Base-by-base conservation (phyloP, 768 basidiomycete genomes). In the Amanita subjunquillea region DNA sequence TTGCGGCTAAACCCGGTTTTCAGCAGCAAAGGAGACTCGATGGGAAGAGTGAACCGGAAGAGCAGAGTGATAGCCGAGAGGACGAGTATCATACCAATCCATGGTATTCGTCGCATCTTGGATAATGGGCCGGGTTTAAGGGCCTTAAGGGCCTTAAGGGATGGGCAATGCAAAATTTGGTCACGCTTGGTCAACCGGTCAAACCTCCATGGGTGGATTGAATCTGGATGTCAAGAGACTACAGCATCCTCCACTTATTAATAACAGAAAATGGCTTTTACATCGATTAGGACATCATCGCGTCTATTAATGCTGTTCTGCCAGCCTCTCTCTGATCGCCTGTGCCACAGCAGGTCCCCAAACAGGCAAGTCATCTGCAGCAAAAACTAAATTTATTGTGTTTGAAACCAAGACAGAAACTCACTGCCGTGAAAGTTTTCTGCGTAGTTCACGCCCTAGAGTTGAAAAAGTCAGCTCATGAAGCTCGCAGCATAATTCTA, bases 301-400 rank as follows among this genome's bases (percentile, higher is more conserved):
- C 25, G 23, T 48, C 37, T 48, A 48, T 50, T 38, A 50, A 32
- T 50, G 38, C 48, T 20, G 13, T 40, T 50, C 48, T 40, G 73
- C 70, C 40, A 84, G 63, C 42, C 79, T 73, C 52, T 81, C 75
- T 58, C 81, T 78, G 34, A 89, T 80, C 48, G 82, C 64, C 45
- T 72, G 63, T 1, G 76, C 79, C 7, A 89, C 72, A 1, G 69
- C 69, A 22, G 77, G 75, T 0, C 79, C 83, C 55, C 81, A 65
- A 1, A 86, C 78, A 10, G 85, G 85, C 48, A 89, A 87, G 3
- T 53, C 44, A 49, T 51, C 67, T 65, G 43, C 10, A 17, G 20
- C 27, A 44, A 9, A 20, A 22, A 52, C 6, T 43, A 20, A 45
- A 10, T n/a, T 6, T 7, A 23, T 3, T 36, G 12, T 12, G 6